Base-by-base conservation (phyloP, 331 rosid species). In the Quercus tomentella region DNA sequence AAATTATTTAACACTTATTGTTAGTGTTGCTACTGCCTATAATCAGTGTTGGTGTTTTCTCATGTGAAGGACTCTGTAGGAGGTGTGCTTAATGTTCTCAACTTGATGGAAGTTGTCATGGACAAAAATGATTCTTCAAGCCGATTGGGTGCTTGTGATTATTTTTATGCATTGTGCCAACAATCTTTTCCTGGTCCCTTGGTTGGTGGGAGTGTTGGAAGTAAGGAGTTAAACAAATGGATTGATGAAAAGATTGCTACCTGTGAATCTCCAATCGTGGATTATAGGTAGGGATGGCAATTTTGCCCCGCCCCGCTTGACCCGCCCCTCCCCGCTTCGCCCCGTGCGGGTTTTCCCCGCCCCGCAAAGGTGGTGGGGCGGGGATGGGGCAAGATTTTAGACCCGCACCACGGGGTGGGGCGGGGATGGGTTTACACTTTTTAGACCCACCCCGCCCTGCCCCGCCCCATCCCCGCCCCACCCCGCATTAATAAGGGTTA, bases 121-220 rank as follows among this genome's bases (percentile, higher is more conserved):
- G 83, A 74, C 20, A 70, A 84, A 75, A 74, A 43, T 45, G 75
- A 61, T 56, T 23, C 75, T 26, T 41, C 79, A 33, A 56, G 45
- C 79, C 57, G 83, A 72, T 66, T 58, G 56, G 75, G 57, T 72
- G 69, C 35, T 62, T 5, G 54, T 72, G 81, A 77, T 72, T 82
- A 76, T 63, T 82, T 82, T 81, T 72, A 67, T 25, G 63, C 58
- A 2, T 77, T 82, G 52, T 77, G 81, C 70, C 77, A 82, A 25
- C 75, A 72, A 72, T 77, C 85, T 35, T 82, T 76, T 56, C 81
- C 85, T 55, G 81, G 81, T 43, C 85, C 85, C n/a, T 77, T 82
- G 77, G 70, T 72, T 72, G 85, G 85, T 49, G 78, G 81, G 33
- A 72, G 45, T 71, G 78, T 21, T 73, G 78, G 85, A 63, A 82